phyloP scores from a whole-genome alignment of 75 land plant species.

The Picea sitchensis region DNA sequence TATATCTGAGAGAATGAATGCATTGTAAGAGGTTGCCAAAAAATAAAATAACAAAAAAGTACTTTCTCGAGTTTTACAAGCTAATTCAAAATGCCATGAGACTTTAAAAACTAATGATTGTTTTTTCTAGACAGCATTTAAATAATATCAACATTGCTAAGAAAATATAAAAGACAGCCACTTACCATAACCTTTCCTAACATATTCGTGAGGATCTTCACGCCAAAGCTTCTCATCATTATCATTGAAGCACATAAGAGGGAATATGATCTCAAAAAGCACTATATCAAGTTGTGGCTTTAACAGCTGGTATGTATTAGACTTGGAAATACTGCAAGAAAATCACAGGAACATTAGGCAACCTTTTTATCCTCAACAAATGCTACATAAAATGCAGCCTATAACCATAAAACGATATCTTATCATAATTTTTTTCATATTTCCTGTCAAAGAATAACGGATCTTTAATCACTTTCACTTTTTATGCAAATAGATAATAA shows the following conservation, averaged over 20 bases:
- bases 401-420: neutral
- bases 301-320: conserved; percentile 73
- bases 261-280: conserved; percentile 95
- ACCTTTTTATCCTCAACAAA: neutral
- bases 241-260: conserved; percentile 99
- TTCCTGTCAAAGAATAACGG: neutral
- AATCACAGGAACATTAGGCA: neutral
- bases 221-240: conserved; percentile 90
- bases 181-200: conserved; percentile 98
- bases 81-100: neutral
- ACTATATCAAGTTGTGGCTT: conserved; percentile 84
- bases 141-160: neutral
- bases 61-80: neutral
- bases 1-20: conserved; percentile 59
- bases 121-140: neutral
- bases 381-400: neutral
- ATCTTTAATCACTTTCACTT: neutral
- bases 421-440: neutral
- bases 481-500: neutral
- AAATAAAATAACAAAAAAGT: neutral
- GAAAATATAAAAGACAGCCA: neutral
- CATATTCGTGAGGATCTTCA: conserved; percentile 99
- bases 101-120: neutral
- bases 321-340: conserved; percentile 77
- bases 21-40: neutral